These are phyloP conservation scores for Kluyveromyces siamensis DNA, from an alignment of 805 yeast genomes.

Conservation along the genomic window DNA sequence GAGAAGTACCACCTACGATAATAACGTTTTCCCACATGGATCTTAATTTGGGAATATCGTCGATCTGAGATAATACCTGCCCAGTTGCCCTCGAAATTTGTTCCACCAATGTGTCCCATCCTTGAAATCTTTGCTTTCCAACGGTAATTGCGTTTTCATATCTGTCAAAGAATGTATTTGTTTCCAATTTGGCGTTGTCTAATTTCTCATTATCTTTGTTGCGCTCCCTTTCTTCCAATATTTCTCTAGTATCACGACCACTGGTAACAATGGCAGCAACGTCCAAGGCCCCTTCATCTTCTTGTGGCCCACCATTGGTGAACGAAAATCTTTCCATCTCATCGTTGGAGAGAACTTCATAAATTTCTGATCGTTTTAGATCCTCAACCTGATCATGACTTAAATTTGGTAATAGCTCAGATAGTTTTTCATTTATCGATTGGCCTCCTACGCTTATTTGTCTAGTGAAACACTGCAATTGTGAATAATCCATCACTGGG, in stretches of 20 bases:
- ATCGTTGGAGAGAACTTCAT: slow-evolving; percentile 68
- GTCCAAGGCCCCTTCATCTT: slow-evolving; percentile 71
- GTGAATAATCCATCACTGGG: slow-evolving; percentile 70
- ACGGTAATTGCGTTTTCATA: slow-evolving; percentile 48
- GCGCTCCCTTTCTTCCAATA: slow-evolving; percentile 55
- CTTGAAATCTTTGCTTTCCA: slow-evolving; percentile 89
- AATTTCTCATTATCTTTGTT: slow-evolving; percentile 29
- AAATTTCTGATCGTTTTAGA: slow-evolving; percentile 66
- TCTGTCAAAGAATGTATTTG: slow-evolving; percentile 60
- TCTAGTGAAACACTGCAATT: slow-evolving; percentile 44
- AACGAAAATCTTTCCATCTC: slow-evolving; percentile 49
- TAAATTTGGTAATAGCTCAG: slow-evolving; percentile 49
- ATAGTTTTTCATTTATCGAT: slow-evolving; percentile 47
- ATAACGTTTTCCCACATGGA: slow-evolving; percentile 80
- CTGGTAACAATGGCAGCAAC: slow-evolving; percentile 84
- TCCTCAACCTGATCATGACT: slow-evolving; percentile 53
- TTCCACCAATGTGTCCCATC: slow-evolving; percentile 52
- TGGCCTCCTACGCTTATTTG: slow-evolving; percentile 53
- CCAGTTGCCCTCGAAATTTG: slow-evolving; percentile 47
- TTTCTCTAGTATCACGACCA: slow-evolving; percentile 57
- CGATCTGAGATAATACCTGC: slow-evolving; percentile 44
- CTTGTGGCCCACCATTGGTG: slow-evolving; percentile 18
- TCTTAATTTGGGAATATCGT: slow-evolving; percentile 63
- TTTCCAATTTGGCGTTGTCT: slow-evolving; percentile 62
- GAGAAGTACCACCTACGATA: slow-evolving; percentile 68